phyloP scores from a whole-genome alignment of 768 basidiomycete genomes.

The Auricularia auricula-judae region DNA sequence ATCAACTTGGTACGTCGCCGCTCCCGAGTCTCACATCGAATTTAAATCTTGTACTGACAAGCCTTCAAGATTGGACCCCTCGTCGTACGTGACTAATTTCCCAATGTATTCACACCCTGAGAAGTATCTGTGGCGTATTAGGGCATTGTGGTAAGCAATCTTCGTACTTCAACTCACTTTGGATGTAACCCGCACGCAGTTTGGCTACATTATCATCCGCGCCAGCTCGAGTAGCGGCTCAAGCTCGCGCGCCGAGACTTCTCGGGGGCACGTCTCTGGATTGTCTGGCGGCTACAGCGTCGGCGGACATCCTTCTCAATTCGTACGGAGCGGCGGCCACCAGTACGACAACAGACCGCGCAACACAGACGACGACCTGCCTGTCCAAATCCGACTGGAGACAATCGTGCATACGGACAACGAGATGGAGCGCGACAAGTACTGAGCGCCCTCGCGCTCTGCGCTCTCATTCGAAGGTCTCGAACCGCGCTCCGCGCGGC shows the following conservation, averaged over 20 bases:
- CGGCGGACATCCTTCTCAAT: not conserved
- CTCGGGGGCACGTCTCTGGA: not conserved
- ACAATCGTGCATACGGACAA: not conserved
- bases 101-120: too few species aligned
- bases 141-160: too few species aligned
- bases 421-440: not conserved
- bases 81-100: not conserved
- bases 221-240: not conserved
- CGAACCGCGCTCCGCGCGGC: too few species aligned
- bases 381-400: not conserved
- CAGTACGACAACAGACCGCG: not conserved
- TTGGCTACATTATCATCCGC: not conserved
- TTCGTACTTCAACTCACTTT: too few species aligned
- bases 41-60: not conserved
- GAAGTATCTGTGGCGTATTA: too few species aligned
- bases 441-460: not conserved
- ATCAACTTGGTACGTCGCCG: not conserved
- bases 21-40: not conserved
- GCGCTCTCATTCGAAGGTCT: too few species aligned
- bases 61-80: not conserved
- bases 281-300: not conserved
- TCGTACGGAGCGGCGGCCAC: not conserved
- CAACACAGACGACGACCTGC: not conserved
- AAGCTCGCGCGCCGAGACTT: not conserved
- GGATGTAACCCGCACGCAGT: not conserved